Conservation (phyloP, 1,284 basidiomycete species). For the Fomitiporia mediterranea region DNA sequence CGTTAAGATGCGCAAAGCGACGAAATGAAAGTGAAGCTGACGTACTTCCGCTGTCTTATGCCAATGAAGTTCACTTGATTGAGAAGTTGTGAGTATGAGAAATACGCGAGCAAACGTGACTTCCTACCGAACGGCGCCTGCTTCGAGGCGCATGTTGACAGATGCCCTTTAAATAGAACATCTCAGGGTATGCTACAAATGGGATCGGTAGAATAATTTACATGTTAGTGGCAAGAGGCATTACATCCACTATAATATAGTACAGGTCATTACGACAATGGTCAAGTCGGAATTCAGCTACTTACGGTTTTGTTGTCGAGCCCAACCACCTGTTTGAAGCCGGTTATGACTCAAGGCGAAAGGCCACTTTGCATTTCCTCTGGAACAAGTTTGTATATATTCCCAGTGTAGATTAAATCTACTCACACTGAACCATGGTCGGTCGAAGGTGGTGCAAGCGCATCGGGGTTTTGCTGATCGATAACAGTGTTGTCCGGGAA, state of each 20-base stretch:
- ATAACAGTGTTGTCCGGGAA: conserved; percentile 52
- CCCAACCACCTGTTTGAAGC: conserved; percentile 69
- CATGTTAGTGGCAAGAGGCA: conserved; percentile 54
- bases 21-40: neutral
- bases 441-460: conserved; percentile 60
- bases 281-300: neutral
- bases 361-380: conserved; percentile 66
- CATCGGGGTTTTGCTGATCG: conserved; percentile 55
- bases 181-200: neutral
- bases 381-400: conserved; percentile 23
- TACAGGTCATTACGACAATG: conserved; percentile 1
- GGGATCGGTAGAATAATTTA: conserved; percentile 27
- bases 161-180: conserved; percentile 44
- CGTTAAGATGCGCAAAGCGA: conserved; percentile 24
- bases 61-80: conserved; percentile 70
- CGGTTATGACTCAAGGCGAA: conserved; percentile 67
- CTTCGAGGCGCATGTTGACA: conserved; percentile 66
- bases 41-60: conserved; percentile 62
- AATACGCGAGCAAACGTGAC: conserved; percentile 2
- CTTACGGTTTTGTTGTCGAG: conserved; percentile 61
- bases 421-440: conserved; percentile 60
- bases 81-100: neutral
- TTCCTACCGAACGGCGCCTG: conserved; percentile 56
- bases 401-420: neutral
- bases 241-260: conserved; percentile 38